A percentile compares a stretch with the other conserved stretches of the same genome.
These are phyloP conservation scores for Stagonosporopsis tanaceti DNA, from an alignment of 2,329 filamentous ascomycete species.

Conservation along the genomic window DNA sequence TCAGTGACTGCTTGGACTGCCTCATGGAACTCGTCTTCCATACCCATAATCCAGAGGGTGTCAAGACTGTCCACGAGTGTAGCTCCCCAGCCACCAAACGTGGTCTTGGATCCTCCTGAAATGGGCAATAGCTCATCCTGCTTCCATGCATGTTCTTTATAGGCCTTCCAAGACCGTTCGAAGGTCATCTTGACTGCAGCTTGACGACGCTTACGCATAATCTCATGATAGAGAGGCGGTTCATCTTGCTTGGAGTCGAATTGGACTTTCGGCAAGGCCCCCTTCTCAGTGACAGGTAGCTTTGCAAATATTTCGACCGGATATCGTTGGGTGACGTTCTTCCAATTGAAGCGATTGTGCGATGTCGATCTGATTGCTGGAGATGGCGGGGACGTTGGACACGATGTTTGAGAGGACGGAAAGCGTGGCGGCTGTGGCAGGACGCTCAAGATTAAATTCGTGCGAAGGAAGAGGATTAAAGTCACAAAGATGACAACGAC, in stretches of 20 bases:
- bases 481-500: conserved; percentile 19
- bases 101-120: conserved; percentile 70
- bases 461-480: conserved; percentile 21
- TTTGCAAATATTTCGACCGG: conserved; percentile 68
- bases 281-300: conserved; percentile 74
- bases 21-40: conserved; percentile 68
- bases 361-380: conserved; percentile 19
- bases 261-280: conserved; percentile 76
- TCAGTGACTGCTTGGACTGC: conserved; percentile 64
- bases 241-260: conserved; percentile 66
- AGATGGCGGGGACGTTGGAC: conserved; percentile 25
- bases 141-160: conserved; percentile 78
- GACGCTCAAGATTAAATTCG: conserved; percentile 12
- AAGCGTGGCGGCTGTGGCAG: conserved; percentile 20
- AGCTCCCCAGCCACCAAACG: conserved; percentile 89
- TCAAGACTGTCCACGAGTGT: conserved; percentile 79
- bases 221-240: conserved; percentile 43
- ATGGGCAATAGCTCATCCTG: conserved; percentile 85
- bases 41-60: conserved; percentile 73
- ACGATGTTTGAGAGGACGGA: conserved; percentile 21
- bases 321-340: conserved; percentile 22
- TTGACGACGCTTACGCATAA: conserved; percentile 68
- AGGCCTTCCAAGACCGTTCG: conserved; percentile 78
- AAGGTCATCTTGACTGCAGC: conserved; percentile 76
- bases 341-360: conserved; percentile 24